phyloP scores from a whole-genome alignment of 2,329 filamentous ascomycete species.

The Torrubiellomyces zombiae region DNA sequence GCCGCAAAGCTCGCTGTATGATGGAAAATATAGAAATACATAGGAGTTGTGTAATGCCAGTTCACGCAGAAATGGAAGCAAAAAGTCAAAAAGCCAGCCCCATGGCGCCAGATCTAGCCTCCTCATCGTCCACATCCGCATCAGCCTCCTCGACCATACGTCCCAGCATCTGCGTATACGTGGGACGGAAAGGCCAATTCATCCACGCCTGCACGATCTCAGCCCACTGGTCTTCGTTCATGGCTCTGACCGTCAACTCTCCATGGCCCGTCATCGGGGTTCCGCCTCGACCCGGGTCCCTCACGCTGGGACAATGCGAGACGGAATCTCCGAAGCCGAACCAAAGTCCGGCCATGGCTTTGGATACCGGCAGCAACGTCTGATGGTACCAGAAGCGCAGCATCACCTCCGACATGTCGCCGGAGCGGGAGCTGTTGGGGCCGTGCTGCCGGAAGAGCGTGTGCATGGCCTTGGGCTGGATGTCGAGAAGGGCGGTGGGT shows the following conservation, averaged over 20 bases:
- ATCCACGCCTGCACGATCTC: slow-evolving; percentile 44
- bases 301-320: slow-evolving; percentile 28
- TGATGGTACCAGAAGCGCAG: slow-evolving; percentile 25
- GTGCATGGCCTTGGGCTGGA: slow-evolving; percentile 41
- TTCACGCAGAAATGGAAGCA: not conserved
- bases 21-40: not conserved
- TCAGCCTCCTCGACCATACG: slow-evolving; percentile 18
- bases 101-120: slow-evolving; percentile 7
- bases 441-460: slow-evolving; percentile 30
- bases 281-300: slow-evolving; percentile 31
- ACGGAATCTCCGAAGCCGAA: slow-evolving; percentile 41
- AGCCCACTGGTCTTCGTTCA: slow-evolving; percentile 37
- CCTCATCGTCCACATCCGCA: slow-evolving; percentile 10
- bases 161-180: slow-evolving; percentile 29
- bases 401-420: slow-evolving; percentile 35
- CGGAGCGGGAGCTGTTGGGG: slow-evolving; percentile 19
- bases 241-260: slow-evolving; percentile 25
- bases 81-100: slow-evolving; percentile 4
- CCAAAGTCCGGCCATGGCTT: slow-evolving; percentile 34
- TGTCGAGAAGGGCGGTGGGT: slow-evolving; percentile 43
- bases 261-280: slow-evolving; percentile 19
- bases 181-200: slow-evolving; percentile 47
- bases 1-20: too few relatives aligned
- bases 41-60: too few relatives aligned
- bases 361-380: slow-evolving; percentile 24